phyloP scores from a whole-genome alignment of 768 basidiomycete genomes.

The Tulasnella sp. region DNA sequence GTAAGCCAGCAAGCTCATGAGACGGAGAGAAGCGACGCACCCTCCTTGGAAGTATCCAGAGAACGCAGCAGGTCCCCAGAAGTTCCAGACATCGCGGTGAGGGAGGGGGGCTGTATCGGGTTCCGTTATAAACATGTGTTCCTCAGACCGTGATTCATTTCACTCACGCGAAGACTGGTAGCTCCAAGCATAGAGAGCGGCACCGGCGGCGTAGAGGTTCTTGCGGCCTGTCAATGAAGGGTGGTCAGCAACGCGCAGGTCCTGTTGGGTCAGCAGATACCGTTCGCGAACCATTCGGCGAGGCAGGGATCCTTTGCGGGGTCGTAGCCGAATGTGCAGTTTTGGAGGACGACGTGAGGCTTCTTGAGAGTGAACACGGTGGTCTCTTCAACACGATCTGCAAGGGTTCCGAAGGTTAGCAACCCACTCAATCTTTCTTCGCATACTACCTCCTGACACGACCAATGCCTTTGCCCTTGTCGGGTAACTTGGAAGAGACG shows the following conservation, averaged over 20 bases:
- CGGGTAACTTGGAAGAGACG: too few relatives aligned
- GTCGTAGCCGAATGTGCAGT: conserved; percentile 18
- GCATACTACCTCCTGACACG: too few relatives aligned
- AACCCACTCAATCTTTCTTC: too few relatives aligned
- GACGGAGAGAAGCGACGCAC: not conserved
- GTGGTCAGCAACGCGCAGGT: too few relatives aligned
- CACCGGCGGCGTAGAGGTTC: conserved; percentile 26
- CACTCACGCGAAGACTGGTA: not conserved
- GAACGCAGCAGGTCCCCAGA: conserved; percentile 15
- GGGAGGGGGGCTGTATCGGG: not conserved
- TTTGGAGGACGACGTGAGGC: too few relatives aligned
- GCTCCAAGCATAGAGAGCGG: conserved; percentile 22
- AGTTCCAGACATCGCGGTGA: conserved; percentile 13
- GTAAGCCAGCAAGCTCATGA: not conserved
- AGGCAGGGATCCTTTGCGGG: conserved; percentile 21
- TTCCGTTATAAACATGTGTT: too few relatives aligned
- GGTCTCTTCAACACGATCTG: too few relatives aligned
- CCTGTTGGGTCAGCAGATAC: not conserved
- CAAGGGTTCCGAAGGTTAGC: too few relatives aligned
- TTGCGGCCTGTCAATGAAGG: conserved; percentile 7
- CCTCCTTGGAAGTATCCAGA: not conserved
- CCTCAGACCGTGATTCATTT: too few relatives aligned
- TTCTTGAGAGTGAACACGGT: too few relatives aligned
- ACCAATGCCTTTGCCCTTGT: too few relatives aligned
- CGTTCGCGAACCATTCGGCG: not conserved